Percentiles rank a stretch among this genome's conserved stretches.
phyloP scores from a whole-genome alignment of 202 grass and related monocot species.

The Brachypodium distachyon region DNA sequence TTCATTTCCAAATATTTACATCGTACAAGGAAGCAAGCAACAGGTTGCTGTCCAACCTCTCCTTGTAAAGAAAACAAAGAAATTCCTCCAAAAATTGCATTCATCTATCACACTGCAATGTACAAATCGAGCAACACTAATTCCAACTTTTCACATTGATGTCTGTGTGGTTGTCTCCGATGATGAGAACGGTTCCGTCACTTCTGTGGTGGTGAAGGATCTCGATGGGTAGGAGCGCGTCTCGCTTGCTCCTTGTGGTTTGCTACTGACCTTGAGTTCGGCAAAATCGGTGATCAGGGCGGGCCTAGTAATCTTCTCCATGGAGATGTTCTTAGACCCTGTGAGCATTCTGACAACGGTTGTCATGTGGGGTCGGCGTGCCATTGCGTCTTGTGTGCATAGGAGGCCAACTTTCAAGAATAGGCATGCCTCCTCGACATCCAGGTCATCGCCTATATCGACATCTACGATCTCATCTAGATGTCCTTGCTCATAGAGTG shows the following conservation, averaged over 20 bases:
- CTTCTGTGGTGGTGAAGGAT: slow-evolving; percentile 37
- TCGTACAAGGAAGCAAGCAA: background rate
- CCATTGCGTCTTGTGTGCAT: slow-evolving; percentile 83
- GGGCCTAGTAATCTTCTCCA: slow-evolving; percentile 56
- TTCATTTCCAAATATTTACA: slow-evolving; percentile 27
- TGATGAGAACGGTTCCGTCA: slow-evolving; percentile 25
- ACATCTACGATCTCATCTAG: slow-evolving; percentile 60
- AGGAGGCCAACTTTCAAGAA: slow-evolving; percentile 76
- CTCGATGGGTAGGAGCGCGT: slow-evolving; percentile 15
- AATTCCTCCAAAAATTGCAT: slow-evolving; percentile 8
- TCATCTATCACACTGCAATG: slow-evolving; percentile 10
- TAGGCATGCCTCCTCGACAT: slow-evolving; percentile 51
- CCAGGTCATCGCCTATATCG: slow-evolving; percentile 37
- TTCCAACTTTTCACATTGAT: slow-evolving; percentile 20
- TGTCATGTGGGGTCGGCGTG: slow-evolving; percentile 66
- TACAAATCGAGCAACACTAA: slow-evolving; percentile 1
- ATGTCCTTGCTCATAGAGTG: slow-evolving; percentile 34
- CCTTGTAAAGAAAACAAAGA: background rate
- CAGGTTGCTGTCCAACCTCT: background rate
- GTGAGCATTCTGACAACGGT: slow-evolving; percentile 52
- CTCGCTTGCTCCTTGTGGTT: slow-evolving; percentile 1
- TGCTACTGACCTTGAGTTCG: slow-evolving; percentile 59
- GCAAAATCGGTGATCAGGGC: slow-evolving; percentile 69
- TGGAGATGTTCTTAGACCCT: slow-evolving; percentile 29
- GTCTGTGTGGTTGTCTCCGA: slow-evolving; percentile 34